Evolutionary conservation across 75 land plant species (phyloP).

Genomic region (Ceratopteris richardii): DNA sequence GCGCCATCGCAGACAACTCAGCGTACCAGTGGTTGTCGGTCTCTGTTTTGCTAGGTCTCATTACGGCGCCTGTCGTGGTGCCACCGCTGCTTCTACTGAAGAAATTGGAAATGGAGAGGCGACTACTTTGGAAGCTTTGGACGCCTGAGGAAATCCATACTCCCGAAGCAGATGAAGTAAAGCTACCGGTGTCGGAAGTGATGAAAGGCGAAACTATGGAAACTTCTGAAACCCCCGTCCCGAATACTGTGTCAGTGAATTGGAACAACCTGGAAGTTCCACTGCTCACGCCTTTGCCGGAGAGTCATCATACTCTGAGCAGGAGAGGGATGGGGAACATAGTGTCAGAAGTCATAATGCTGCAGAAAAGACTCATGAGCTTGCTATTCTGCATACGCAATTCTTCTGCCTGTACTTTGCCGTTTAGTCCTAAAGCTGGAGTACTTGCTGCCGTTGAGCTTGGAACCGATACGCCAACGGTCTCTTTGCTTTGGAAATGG

Average conservation of each 20-base stretch:
- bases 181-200: not conserved
- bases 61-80: not conserved
- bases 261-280: too few species aligned
- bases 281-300: too few species aligned
- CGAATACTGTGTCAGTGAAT: too few species aligned
- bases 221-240: not conserved
- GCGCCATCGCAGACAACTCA: not conserved
- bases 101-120: too few species aligned
- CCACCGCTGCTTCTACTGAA: not conserved
- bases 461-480: not conserved
- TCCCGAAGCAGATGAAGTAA: too few species aligned
- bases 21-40: not conserved
- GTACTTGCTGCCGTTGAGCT: not conserved
- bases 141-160: too few species aligned
- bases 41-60: not conserved
- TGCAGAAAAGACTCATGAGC: not conserved
- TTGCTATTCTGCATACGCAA: too few species aligned
- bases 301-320: too few species aligned
- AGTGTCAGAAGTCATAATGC: not conserved
- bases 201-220: not conserved
- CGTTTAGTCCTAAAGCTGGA: not conserved
- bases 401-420: not conserved
- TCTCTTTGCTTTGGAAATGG: constrained; percentile 8
- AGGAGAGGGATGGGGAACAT: too few species aligned
- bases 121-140: too few species aligned